Evolutionary conservation across 805 yeast genomes (phyloP).

Genomic region (Ogataea naganishii): DNA sequence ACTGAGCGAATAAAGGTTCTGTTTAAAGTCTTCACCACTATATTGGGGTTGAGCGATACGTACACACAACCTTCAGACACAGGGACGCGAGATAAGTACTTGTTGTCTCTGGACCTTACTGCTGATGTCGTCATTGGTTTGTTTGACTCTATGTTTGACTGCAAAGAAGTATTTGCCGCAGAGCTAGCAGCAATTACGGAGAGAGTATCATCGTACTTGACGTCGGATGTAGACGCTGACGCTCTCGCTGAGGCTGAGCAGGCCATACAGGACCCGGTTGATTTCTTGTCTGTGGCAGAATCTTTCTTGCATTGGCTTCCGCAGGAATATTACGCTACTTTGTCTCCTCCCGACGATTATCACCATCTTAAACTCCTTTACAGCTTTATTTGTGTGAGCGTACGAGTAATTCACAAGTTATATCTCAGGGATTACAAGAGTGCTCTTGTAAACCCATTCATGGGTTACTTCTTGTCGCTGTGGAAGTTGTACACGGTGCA

Average conservation of each 20-base stretch:
- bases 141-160: conserved; percentile 15
- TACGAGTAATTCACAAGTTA: conserved; percentile 35
- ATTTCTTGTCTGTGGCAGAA: conserved; percentile 11
- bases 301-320: conserved; percentile 10
- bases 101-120: conserved; percentile 48
- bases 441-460: conserved; percentile 51
- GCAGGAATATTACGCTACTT: conserved; percentile 12
- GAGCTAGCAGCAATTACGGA: conserved; percentile 27
- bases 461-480: conserved; percentile 43
- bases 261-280: conserved; percentile 29
- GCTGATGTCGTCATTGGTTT: conserved; percentile 43
- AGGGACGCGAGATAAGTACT: conserved; percentile 33
- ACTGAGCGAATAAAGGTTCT: too few species aligned
- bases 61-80: conserved; percentile 61
- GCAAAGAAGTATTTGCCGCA: conserved; percentile 17
- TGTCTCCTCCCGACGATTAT: conserved; percentile 17
- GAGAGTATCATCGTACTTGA: conserved; percentile 25
- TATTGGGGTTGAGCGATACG: conserved; percentile 46
- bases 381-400: conserved; percentile 32
- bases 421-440: conserved; percentile 25
- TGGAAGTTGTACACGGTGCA: conserved; percentile 65
- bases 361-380: conserved; percentile 36
- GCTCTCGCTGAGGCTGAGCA: conserved; percentile 34
- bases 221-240: too few species aligned
- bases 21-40: conserved; percentile 15